Percentiles rank a stretch among this genome's conserved stretches.
phyloP scores from a whole-genome alignment of 768 basidiomycete genomes.

The Lyophyllum atratum region DNA sequence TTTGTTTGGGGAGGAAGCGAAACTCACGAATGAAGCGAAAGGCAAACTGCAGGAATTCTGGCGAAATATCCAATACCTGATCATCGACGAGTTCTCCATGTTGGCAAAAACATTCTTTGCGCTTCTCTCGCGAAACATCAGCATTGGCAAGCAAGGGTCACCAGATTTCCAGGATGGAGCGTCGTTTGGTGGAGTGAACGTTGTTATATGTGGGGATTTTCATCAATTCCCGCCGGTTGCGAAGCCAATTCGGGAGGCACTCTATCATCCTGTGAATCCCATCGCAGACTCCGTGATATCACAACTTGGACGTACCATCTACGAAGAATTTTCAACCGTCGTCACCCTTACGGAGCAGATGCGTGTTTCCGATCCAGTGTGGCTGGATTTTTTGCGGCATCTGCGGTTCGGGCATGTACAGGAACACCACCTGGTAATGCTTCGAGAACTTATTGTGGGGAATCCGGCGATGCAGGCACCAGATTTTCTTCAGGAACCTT shows the following conservation, averaged over 20 bases:
- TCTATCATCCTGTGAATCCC: constrained; percentile 25
- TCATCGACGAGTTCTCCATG: constrained; percentile 45
- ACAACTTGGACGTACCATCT: constrained; percentile 21
- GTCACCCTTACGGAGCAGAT: constrained; percentile 39
- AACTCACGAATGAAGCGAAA: neutral
- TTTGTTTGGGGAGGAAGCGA: neutral
- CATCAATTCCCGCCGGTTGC: constrained; percentile 48
- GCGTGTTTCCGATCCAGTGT: constrained; percentile 26
- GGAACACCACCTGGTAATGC: neutral
- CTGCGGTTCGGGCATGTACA: neutral
- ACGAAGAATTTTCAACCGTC: constrained; percentile 27
- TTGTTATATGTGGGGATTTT: constrained; percentile 43
- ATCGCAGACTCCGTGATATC: neutral
- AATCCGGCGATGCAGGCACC: constrained; percentile 20
- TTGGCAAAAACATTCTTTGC: constrained; percentile 24
- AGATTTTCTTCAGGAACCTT: constrained; percentile 13
- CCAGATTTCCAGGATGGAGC: neutral
- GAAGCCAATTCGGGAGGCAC: constrained; percentile 17
- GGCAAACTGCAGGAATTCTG: constrained; percentile 5
- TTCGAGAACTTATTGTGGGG: neutral
- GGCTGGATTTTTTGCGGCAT: neutral
- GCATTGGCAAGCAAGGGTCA: constrained; percentile 2
- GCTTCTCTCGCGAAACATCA: constrained; percentile 19
- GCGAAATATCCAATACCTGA: constrained; percentile 16
- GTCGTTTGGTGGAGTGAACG: constrained; percentile 38